A percentile compares a stretch with the other conserved stretches of the same genome.
phyloP scores from a whole-genome alignment of 371 early-diverging fungal genomes.

The Apophysomyces elegans region DNA sequence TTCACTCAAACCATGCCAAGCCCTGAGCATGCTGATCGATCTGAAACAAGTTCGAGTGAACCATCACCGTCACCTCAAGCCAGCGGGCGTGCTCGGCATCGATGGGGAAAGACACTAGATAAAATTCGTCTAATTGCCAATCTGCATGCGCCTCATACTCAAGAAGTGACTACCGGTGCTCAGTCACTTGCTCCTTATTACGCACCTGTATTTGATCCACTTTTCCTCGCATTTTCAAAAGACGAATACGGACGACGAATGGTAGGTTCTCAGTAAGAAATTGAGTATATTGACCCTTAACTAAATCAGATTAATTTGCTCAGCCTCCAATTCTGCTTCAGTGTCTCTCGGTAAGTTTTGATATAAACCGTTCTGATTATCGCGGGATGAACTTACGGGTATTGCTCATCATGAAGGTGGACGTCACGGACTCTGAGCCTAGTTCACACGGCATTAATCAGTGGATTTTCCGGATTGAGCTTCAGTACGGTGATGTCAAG shows the following conservation, averaged over 20 bases:
- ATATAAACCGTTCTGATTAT: background rate
- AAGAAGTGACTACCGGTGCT: constrained; percentile 5
- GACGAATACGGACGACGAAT: constrained; percentile 43
- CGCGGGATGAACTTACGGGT: background rate
- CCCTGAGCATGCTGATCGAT: background rate
- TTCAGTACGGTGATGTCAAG: constrained; percentile 80
- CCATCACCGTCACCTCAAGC: constrained; percentile 11
- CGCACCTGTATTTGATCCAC: constrained; percentile 48
- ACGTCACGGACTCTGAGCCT: constrained; percentile 59
- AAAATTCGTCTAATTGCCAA: constrained; percentile 48
- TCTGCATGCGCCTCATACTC: constrained; percentile 20
- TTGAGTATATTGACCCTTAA: background rate
- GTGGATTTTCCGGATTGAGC: constrained; percentile 71
- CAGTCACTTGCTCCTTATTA: constrained; percentile 38
- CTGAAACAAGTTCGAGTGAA: background rate
- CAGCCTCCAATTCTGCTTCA: constrained; percentile 55
- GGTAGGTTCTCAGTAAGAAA: constrained; percentile 27
- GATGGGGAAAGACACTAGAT: constrained; percentile 52
- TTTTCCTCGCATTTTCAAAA: constrained; percentile 39
- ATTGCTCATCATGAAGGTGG: constrained; percentile 33
- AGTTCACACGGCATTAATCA: constrained; percentile 45
- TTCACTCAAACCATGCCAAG: constrained; percentile 8
- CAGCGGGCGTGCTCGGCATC: constrained; percentile 27
- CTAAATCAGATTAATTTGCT: background rate
- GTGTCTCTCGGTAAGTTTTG: constrained; percentile 35